phyloP scores from a whole-genome alignment of 768 basidiomycete species.

The Amanita muscaria region DNA sequence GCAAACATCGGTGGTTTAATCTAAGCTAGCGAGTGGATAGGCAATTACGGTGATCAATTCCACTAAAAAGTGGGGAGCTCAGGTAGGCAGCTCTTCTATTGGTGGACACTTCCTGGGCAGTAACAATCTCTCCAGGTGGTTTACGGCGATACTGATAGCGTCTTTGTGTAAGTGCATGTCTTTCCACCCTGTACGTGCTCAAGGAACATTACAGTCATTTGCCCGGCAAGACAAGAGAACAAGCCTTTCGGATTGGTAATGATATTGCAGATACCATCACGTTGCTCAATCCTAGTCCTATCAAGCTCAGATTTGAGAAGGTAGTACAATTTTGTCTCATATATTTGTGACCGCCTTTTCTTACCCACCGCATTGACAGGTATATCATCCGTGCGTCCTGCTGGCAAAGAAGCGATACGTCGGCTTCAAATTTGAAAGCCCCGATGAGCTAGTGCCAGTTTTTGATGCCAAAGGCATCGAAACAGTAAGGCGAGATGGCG shows the following conservation, averaged over 20 bases:
- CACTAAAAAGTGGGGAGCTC: slow-evolving; percentile 79
- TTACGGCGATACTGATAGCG: slow-evolving; percentile 96
- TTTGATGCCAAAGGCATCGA: slow-evolving; percentile 99
- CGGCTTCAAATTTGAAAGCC: slow-evolving; percentile 87
- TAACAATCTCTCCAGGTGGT: slow-evolving; percentile 46
- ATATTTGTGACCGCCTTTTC: background rate
- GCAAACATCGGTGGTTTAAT: background rate
- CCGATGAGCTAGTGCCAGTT: slow-evolving; percentile 65
- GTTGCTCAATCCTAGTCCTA: slow-evolving; percentile 74
- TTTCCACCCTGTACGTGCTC: background rate
- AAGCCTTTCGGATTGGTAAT: slow-evolving; percentile 88
- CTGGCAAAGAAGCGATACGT: slow-evolving; percentile 98
- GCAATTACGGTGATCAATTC: slow-evolving; percentile 74
- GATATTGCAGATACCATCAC: slow-evolving; percentile 90
- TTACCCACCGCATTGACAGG: slow-evolving; percentile 37
- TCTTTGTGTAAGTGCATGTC: slow-evolving; percentile 55
- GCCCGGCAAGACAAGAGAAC: slow-evolving; percentile 84
- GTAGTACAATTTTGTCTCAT: slow-evolving; percentile 25
- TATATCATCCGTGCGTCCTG: slow-evolving; percentile 91
- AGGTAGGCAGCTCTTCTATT: slow-evolving; percentile 21
- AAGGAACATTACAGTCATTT: slow-evolving; percentile 39
- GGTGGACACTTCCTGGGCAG: background rate
- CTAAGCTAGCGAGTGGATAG: slow-evolving; percentile 31
- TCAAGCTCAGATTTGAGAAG: slow-evolving; percentile 99
- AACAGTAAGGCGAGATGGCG: slow-evolving; percentile 88